Evolutionary conservation across 352 stramenopile genomes (phyloP).

Genomic region (Pythium pectinolyticum): DNA sequence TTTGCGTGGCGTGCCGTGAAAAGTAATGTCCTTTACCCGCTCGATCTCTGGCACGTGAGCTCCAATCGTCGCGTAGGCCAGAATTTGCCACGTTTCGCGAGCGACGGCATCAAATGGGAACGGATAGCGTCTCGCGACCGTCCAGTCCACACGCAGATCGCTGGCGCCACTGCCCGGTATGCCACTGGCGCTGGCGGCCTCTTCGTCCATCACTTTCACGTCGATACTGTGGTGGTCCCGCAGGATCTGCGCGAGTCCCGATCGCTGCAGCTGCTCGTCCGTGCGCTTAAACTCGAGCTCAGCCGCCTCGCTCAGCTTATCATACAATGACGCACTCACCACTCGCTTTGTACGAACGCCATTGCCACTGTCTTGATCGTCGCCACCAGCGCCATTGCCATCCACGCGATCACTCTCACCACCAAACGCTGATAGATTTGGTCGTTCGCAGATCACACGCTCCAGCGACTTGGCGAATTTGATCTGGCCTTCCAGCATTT

Average conservation of each 20-base stretch:
- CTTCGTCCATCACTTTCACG: slow-evolving; percentile 27
- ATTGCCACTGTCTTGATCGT: no score
- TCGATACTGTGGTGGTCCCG: slow-evolving; percentile 31
- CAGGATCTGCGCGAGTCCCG: slow-evolving; percentile 14
- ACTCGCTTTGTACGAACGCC: slow-evolving; percentile 13
- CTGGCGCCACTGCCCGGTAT: background rate
- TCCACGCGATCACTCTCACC: background rate
- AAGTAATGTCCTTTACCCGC: no score
- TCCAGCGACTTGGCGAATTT: slow-evolving; percentile 38
- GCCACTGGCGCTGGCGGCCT: slow-evolving; percentile 11
- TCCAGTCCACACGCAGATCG: slow-evolving; percentile 32
- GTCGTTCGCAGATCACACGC: slow-evolving; percentile 38
- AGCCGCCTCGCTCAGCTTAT: slow-evolving; percentile 28
- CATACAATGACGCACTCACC: slow-evolving; percentile 7
- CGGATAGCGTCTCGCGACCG: slow-evolving; percentile 32
- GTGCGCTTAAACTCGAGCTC: slow-evolving; percentile 26
- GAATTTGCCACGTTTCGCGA: slow-evolving; percentile 36
- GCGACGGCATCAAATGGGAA: slow-evolving; percentile 36
- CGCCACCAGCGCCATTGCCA: slow-evolving; percentile 5
- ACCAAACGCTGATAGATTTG: slow-evolving; percentile 26
- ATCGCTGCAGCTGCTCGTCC: slow-evolving; percentile 23
- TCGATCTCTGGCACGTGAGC: slow-evolving; percentile 20
- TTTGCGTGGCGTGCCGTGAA: no score
- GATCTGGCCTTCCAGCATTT: slow-evolving; percentile 35
- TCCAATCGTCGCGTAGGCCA: slow-evolving; percentile 22